Evolutionary conservation across 495 filamentous ascomycete genomes (phyloP).

Genomic region (Penicillium salamii): DNA sequence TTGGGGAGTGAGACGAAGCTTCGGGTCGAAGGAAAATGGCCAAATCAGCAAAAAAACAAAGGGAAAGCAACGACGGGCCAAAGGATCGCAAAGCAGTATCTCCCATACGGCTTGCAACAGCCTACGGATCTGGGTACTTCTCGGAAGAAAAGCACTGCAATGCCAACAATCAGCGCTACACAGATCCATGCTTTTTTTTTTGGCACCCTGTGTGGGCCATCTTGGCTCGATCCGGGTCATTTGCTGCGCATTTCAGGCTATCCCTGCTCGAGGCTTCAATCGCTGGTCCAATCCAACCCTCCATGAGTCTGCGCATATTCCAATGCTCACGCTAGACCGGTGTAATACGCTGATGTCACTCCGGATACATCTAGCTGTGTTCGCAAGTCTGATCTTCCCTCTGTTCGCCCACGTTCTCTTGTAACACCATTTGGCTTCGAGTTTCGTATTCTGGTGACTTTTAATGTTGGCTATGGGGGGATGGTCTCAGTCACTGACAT

Average conservation of each 20-base stretch:
- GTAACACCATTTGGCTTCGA: constrained; percentile 16
- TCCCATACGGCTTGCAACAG: constrained; percentile 1
- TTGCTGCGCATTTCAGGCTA: constrained; percentile 20
- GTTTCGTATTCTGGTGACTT: constrained; percentile 15
- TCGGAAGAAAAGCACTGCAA: constrained; percentile 25
- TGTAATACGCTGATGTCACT: constrained; percentile 17
- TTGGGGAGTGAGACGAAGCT: too few relatives aligned
- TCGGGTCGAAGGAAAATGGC: too few relatives aligned
- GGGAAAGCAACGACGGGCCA: too few relatives aligned
- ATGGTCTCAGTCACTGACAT: constrained; percentile 24
- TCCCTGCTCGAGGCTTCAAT: constrained; percentile 23
- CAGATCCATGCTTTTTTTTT: constrained; percentile 22
- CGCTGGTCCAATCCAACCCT: constrained; percentile 13
- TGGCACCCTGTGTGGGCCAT: constrained; percentile 22
- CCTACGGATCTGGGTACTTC: constrained; percentile 11
- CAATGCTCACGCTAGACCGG: constrained; percentile 13
- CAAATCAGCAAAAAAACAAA: too few relatives aligned
- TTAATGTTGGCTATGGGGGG: constrained; percentile 1
- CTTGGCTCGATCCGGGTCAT: constrained; percentile 20
- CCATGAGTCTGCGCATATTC: constrained; percentile 10
- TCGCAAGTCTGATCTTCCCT: constrained; percentile 12
- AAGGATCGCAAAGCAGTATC: constrained; percentile 2
- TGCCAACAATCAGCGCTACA: constrained; percentile 21
- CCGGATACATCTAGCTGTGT: constrained; percentile 18
- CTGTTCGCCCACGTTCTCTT: constrained; percentile 21